Percentiles rank a stretch among this genome's conserved stretches.
Conservation (phyloP, 352 stramenopile genomes). For the Pythium plurisporium region DNA sequence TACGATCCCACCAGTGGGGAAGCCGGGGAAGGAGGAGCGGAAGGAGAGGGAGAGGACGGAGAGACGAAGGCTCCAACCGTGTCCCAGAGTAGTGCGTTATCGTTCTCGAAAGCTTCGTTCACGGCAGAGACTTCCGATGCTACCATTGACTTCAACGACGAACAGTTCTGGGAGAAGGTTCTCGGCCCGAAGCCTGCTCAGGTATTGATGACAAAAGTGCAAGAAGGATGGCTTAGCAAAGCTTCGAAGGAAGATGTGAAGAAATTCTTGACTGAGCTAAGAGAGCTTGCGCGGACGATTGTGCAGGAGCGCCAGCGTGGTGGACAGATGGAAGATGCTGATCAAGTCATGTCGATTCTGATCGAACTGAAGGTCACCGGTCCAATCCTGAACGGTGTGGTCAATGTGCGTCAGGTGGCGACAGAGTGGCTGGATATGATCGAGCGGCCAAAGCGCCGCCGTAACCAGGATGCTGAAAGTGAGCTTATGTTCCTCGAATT, state of each 20-base stretch:
- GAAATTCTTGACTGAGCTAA: conserved; percentile 71
- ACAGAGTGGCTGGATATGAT: conserved; percentile 85
- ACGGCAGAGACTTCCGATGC: conserved; percentile 83
- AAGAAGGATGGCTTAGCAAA: conserved; percentile 71
- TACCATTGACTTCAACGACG: conserved; percentile 88
- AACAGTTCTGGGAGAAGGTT: conserved; percentile 91
- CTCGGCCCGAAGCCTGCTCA: conserved; percentile 83
- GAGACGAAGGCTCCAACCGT: conserved; percentile 31
- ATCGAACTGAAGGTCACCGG: conserved; percentile 87
- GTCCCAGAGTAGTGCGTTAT: conserved; percentile 63
- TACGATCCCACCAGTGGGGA: conserved; percentile 76
- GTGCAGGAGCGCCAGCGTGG: conserved; percentile 84
- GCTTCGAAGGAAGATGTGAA: conserved; percentile 80
- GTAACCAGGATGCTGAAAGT: conserved; percentile 80
- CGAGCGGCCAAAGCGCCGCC: conserved; percentile 78
- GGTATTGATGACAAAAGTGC: conserved; percentile 84
- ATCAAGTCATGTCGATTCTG: conserved; percentile 83
- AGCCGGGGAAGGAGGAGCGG: conserved; percentile 30
- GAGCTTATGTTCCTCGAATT: conserved; percentile 87
- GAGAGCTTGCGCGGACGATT: conserved; percentile 69
- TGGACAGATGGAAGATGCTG: conserved; percentile 72
- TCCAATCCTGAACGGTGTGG: conserved; percentile 57
- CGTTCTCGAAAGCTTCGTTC: conserved; percentile 87
- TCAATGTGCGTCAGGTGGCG: conserved; percentile 75
- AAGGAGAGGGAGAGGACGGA: conserved; percentile 36